phyloP scores from a whole-genome alignment of 371 early-diverging fungal genomes.

The Entomophthora muscae region DNA sequence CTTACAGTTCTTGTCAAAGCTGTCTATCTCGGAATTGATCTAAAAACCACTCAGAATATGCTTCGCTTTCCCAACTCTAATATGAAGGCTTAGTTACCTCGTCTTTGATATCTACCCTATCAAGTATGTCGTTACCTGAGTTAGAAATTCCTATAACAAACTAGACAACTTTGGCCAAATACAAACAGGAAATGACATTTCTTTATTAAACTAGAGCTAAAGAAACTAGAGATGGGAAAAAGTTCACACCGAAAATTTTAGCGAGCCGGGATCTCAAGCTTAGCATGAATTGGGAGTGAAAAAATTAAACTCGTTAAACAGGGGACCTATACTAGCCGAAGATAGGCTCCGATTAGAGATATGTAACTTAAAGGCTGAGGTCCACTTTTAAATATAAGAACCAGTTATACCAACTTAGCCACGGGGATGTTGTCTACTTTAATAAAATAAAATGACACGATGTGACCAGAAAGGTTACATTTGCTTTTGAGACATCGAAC shows the following conservation, averaged over 20 bases:
- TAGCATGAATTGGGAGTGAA: not conserved
- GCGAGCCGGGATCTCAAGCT: not conserved
- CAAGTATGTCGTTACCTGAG: not conserved
- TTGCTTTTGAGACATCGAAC: too few species aligned
- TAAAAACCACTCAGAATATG: not conserved
- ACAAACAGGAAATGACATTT: too few species aligned
- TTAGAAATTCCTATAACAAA: not conserved
- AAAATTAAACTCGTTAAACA: too few species aligned
- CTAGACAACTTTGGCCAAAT: not conserved
- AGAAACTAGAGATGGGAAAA: not conserved
- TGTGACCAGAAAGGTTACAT: too few species aligned
- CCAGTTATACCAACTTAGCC: too few species aligned
- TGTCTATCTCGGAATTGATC: constrained; percentile 26
- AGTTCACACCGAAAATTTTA: not conserved
- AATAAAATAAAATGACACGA: too few species aligned
- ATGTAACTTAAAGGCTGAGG: too few species aligned
- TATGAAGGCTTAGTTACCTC: constrained; percentile 33
- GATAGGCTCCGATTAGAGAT: too few species aligned
- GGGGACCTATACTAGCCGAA: too few species aligned
- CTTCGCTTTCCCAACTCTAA: constrained; percentile 13
- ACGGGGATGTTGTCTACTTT: too few species aligned
- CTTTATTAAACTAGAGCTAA: too few species aligned
- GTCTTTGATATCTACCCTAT: constrained; percentile 74
- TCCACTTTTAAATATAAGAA: too few species aligned
- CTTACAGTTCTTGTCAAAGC: constrained; percentile 44